Base-by-base conservation (phyloP, 345 rosid species). In the Crucihimalaya himalaica region DNA sequence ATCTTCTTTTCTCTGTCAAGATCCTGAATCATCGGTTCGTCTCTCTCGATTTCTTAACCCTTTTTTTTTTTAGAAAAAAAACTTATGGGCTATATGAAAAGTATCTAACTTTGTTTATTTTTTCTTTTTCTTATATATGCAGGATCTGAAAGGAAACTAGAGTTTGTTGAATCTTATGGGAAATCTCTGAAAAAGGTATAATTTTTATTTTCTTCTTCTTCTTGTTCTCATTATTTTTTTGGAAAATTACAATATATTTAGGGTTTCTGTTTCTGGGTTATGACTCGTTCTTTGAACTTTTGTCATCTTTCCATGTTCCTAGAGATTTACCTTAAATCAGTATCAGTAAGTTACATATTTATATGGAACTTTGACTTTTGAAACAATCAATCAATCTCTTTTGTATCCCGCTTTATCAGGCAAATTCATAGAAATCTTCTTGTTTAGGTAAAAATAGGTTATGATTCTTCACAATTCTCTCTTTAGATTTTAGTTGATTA, bases 11-110 rank as follows among this genome's bases (percentile, higher is more conserved):
- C 63, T 61, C 74, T 68, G 13, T 16, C 75, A 18, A 76, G 70
- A 62, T 76, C 80, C 80, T 76, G 12, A 76, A 9, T 63, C 71
- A 70, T 56, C 75, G 80, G 75, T 76, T 54, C n/a, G 71, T 55
- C 59, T 60, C 53, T 66, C 52, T 74, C 10, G 43, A 39, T 23
- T 66, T 57, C 71, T 25, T 51, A 8, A 34, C 32, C 6, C 4
- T 19, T 25, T 58, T 71, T 32, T 39, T n/a, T 4, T 11, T 11
- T 58, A 0, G 1, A 11, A 13, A 16, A 18, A 3, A 16, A 4
- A 7, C 18, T 18, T 34, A 5, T 57, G 5, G 43, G 31, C 4
- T 57, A n/a, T 45, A 45, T 45, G 2, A 45, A 45, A 43, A 16
- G 1, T 12, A 40, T 40, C 45, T 4, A 40, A 4, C 45, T 40